Evolutionary conservation across 768 basidiomycete genomes (phyloP).

Genomic region (Lactarius tabidus): DNA sequence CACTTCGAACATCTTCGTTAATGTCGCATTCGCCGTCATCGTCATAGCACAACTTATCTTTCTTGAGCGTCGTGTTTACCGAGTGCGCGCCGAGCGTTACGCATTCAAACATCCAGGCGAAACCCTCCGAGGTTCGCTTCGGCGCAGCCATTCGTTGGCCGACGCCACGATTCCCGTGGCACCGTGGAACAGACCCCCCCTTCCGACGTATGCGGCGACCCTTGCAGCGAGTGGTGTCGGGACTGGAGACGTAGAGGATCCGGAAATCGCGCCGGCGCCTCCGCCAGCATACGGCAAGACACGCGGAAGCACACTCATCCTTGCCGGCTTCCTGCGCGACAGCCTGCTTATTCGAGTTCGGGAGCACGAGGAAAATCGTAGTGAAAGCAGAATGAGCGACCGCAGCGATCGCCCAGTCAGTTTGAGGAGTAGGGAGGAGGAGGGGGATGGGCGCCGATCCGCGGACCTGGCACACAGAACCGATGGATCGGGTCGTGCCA

Average conservation of each 20-base stretch:
- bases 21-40: slow-evolving; percentile 56
- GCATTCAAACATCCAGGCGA: slow-evolving; percentile 56
- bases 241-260: slow-evolving; percentile 74
- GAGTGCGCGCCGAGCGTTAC: slow-evolving; percentile 66
- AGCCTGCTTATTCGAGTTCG: slow-evolving; percentile 23
- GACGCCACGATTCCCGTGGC: slow-evolving; percentile 33
- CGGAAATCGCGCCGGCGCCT: slow-evolving; percentile 60
- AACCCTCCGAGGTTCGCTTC: slow-evolving; percentile 30
- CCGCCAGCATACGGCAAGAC: slow-evolving; percentile 78
- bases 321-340: slow-evolving; percentile 45
- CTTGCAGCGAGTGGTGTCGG: slow-evolving; percentile 64
- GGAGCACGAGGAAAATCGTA: slow-evolving; percentile 18
- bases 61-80: slow-evolving; percentile 59
- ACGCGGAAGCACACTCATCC: slow-evolving; percentile 60
- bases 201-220: slow-evolving; percentile 68
- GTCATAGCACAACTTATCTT: slow-evolving; percentile 53
- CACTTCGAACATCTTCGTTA: slow-evolving; percentile 46
- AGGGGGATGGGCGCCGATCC: slow-evolving; percentile 53
- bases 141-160: background rate
- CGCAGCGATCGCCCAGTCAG: slow-evolving; percentile 46
- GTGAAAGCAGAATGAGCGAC: slow-evolving; percentile 29
- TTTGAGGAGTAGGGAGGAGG: slow-evolving; percentile 51
- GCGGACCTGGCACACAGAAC: slow-evolving; percentile 49
- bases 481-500: slow-evolving; percentile 48
- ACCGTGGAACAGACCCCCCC: slow-evolving; percentile 67